Conservation (phyloP, 345 rosid species). For the Kandelia obovata region DNA sequence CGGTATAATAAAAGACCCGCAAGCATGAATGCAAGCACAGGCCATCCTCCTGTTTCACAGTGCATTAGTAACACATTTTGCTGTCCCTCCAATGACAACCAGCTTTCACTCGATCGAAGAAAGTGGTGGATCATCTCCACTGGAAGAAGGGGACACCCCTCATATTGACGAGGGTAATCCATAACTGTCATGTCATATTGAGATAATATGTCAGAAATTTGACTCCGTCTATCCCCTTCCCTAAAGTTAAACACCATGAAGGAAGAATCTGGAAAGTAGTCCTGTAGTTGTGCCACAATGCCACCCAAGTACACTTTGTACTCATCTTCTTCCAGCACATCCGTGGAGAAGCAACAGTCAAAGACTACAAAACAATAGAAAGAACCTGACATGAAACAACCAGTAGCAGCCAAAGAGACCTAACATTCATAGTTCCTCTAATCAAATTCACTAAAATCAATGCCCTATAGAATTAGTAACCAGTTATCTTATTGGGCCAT, state of each 20-base stretch:
- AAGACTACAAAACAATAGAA: constrained; percentile 54
- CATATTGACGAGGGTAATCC: constrained; percentile 96
- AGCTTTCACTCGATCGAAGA: constrained; percentile 89
- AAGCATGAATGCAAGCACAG: constrained; percentile 93
- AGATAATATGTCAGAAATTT: constrained; percentile 75
- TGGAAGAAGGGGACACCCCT: constrained; percentile 80
- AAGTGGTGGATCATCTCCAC: constrained; percentile 95
- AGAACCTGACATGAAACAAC: neutral
- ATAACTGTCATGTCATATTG: constrained; percentile 94
- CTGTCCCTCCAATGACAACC: constrained; percentile 89
- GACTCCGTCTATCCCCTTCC: constrained; percentile 93
- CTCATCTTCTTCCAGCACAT: constrained; percentile 89
- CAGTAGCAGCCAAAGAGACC: too few species aligned
- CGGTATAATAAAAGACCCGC: constrained; percentile 83
- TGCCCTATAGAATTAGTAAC: too few species aligned
- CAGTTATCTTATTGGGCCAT: too few species aligned
- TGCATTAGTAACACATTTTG: constrained; percentile 93
- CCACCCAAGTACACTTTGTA: constrained; percentile 88
- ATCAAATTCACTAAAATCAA: too few species aligned
- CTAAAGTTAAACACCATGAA: constrained; percentile 97
- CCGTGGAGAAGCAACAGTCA: constrained; percentile 96
- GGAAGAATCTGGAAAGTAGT: constrained; percentile 87
- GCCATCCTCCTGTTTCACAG: constrained; percentile 97
- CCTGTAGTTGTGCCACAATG: constrained; percentile 93
- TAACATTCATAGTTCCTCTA: too few species aligned